phyloP scores from a whole-genome alignment of 257 asterid genomes.

The Asclepias syriaca region DNA sequence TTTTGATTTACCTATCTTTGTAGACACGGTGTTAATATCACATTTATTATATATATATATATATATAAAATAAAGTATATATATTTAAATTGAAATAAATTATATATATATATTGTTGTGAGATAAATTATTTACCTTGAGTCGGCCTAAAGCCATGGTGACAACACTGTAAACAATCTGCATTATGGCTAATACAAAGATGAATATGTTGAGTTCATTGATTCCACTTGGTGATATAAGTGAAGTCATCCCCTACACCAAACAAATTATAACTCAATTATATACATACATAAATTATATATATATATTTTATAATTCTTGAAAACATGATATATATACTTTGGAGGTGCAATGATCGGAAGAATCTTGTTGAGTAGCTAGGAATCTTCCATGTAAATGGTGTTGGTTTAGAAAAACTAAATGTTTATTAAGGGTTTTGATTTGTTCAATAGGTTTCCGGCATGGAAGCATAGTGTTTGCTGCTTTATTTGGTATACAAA shows the following conservation, averaged over 20 bases:
- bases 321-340: slow-evolving; percentile 23
- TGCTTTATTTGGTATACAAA: slow-evolving; percentile 44
- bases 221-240: slow-evolving; percentile 52
- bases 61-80: no score
- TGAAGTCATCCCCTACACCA: slow-evolving; percentile 55
- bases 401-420: background rate
- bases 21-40: background rate
- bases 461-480: slow-evolving; percentile 70
- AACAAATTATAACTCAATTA: no score
- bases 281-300: no score
- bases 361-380: slow-evolving; percentile 22
- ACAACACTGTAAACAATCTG: slow-evolving; percentile 58
- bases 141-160: slow-evolving; percentile 75
- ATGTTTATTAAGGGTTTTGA: slow-evolving; percentile 11
- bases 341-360: slow-evolving; percentile 51
- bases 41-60: background rate
- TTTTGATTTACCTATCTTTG: background rate
- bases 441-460: slow-evolving; percentile 6
- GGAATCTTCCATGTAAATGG: slow-evolving; percentile 18
- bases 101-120: no score
- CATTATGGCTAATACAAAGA: slow-evolving; percentile 73
- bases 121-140: slow-evolving; percentile 40
- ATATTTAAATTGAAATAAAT: no score
- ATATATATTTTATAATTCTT: no score
- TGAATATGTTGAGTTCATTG: slow-evolving; percentile 63